Percentiles rank a stretch among this genome's conserved stretches.
Conservation (phyloP, 768 basidiomycete genomes). For the Boletus coccyginus region DNA sequence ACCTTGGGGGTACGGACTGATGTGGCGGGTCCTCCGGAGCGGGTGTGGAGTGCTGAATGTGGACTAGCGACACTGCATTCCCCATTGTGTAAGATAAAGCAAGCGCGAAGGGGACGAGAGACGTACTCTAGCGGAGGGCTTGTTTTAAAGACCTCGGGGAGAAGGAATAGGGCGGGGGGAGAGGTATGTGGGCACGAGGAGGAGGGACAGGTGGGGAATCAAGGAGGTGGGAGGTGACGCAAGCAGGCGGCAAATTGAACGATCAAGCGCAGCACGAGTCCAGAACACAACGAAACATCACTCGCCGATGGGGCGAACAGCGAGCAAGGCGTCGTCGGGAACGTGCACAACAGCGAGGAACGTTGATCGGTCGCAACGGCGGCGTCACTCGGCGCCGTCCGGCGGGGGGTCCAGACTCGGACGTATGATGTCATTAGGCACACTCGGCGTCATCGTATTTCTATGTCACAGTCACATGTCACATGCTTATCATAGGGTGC, state of each 20-base stretch:
- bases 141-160: slow-evolving; percentile 21
- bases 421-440: slow-evolving; percentile 32
- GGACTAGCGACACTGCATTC: slow-evolving; percentile 32
- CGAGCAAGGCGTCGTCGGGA: slow-evolving; percentile 13
- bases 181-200: slow-evolving; percentile 30
- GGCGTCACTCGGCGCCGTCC: slow-evolving; percentile 26
- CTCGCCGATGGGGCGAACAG: slow-evolving; percentile 9
- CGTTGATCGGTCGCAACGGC: slow-evolving; percentile 21
- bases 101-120: slow-evolving; percentile 1
- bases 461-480: background rate
- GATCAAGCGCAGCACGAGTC: slow-evolving; percentile 18
- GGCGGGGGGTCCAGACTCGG: slow-evolving; percentile 25
- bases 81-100: slow-evolving; percentile 25
- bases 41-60: slow-evolving; percentile 24
- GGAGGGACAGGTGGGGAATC: slow-evolving; percentile 20
- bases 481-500: slow-evolving; percentile 31
- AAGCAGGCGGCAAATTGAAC: slow-evolving; percentile 13
- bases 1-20: slow-evolving; percentile 13
- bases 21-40: slow-evolving; percentile 12
- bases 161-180: slow-evolving; percentile 26
- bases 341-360: slow-evolving; percentile 21
- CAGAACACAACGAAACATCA: slow-evolving; percentile 9
- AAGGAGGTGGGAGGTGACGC: slow-evolving; percentile 23
- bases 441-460: slow-evolving; percentile 24
- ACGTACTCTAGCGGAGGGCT: slow-evolving; percentile 24